Base-by-base conservation (phyloP, 116 monocot genomes). In the Iris pallida region DNA sequence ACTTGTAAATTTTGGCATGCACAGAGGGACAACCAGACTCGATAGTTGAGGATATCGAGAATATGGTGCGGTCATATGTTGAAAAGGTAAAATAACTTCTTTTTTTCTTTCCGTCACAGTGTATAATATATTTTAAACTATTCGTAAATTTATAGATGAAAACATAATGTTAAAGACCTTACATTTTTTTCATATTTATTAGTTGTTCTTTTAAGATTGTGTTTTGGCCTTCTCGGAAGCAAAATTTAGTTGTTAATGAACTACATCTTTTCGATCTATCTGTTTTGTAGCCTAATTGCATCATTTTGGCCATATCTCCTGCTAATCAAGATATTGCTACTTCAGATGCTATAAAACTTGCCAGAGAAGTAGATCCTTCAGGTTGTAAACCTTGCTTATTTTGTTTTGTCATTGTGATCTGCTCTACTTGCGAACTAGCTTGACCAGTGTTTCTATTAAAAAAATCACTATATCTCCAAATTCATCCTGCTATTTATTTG, bases 321-420 rank as follows among this genome's bases (percentile, higher is more conserved):
- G 88, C 88, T 17, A 92, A 96, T 80, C 96, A 96, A 89, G 96
- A 96, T 76, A 96, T 96, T 73, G 96, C 96, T 61, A 96, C 96
- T 61, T 96, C 96, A 63, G 96, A 96, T 85, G 92, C 96, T 59
- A 96, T 96, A 74, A 96, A 92, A 60, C 77, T 96, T 83, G 96
- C 87, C 17, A 92, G 81, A 68, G 96, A 96, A 85, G 96, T 96
- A 65, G 96, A 96, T 74, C 79, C 92, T 71, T 69, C 87, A 78
- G 96, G 96, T 93, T 30, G 30, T 85, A 78, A 52, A 20, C 9
- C 47, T 18, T 64, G 1, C 18, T 19, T 47, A 12, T 67, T 67
- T 42, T 7, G 2, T 42, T 51, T 49, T 51, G 47, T 53, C 40
- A 52, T 40, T 30, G 30, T 30, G 30, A 30, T 30, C 30, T 30